Conservation (phyloP, 1,284 basidiomycete species). For the Laetiporus sulphureus region DNA sequence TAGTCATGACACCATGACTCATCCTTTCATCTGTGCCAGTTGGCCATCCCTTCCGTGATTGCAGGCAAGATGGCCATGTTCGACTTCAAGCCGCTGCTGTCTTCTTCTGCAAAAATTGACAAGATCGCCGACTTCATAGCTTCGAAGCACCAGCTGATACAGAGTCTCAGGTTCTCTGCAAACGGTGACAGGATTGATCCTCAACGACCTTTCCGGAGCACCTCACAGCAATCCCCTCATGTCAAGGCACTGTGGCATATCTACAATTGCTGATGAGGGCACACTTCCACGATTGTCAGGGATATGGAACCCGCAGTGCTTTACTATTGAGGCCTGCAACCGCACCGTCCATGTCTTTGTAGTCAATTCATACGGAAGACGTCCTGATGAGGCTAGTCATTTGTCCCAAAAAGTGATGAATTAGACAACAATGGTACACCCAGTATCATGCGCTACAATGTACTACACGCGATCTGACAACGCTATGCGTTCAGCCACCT, state of each 20-base stretch:
- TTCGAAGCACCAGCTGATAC: conserved; percentile 41
- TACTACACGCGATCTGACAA: too few relatives aligned
- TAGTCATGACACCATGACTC: conserved; percentile 12
- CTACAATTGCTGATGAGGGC: conserved; percentile 67
- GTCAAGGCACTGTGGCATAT: conserved; percentile 46
- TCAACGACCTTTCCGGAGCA: too few relatives aligned
- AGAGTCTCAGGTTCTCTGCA: conserved; percentile 50
- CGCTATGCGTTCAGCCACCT: too few relatives aligned
- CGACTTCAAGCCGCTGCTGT: conserved; percentile 41
- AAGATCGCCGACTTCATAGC: conserved; percentile 42
- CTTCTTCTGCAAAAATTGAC: conserved; percentile 17
- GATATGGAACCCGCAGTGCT: conserved; percentile 57
- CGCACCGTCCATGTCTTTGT: conserved; percentile 71
- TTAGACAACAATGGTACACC: too few relatives aligned
- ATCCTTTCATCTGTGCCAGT: conserved; percentile 15
- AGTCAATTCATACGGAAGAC: conserved; percentile 70
- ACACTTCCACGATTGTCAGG: conserved; percentile 62
- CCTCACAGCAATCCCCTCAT: conserved; percentile 52
- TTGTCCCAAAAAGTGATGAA: too few relatives aligned
- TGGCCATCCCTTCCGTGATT: conserved; percentile 6
- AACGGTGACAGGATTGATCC: too few relatives aligned
- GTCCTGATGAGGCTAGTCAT: conserved; percentile 60
- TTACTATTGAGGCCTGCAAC: conserved; percentile 60
- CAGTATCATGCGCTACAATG: too few relatives aligned
- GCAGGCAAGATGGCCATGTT: conserved; percentile 46